Conservation (phyloP, 305 asterid genomes). For the Fraxinus velutina region DNA sequence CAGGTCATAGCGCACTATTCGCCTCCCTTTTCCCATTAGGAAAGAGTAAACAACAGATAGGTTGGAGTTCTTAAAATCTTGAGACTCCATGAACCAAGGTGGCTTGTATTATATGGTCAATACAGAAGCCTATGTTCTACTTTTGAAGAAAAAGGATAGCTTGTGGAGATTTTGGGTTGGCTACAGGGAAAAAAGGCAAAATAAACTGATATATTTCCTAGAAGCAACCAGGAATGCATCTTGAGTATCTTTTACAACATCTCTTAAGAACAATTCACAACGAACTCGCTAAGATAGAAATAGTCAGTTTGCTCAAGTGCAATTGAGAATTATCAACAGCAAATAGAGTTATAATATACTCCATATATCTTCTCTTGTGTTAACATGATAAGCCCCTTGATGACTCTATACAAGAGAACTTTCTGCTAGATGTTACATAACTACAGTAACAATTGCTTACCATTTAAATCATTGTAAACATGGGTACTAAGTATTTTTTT, state of each 20-base stretch:
- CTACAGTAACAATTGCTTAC: not conserved
- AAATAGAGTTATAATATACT: not conserved
- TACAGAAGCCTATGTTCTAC: not conserved
- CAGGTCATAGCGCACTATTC: not conserved
- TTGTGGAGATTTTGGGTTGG: not conserved
- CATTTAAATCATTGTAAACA: not conserved
- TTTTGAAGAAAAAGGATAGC: not conserved
- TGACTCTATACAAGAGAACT: not conserved
- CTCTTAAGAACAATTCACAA: not conserved
- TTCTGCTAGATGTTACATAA: conserved; percentile 1
- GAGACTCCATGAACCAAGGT: conserved; percentile 1
- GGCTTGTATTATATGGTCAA: conserved; percentile 12
- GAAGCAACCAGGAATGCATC: not conserved
- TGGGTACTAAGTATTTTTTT: not conserved
- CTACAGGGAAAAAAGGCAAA: not conserved
- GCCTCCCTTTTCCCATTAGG: not conserved
- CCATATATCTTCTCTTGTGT: not conserved
- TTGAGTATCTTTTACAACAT: not conserved
- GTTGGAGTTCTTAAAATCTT: conserved; percentile 14
- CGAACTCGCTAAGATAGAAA: not conserved
- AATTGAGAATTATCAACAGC: conserved; percentile 7
- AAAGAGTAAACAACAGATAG: not conserved
- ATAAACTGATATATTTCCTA: not conserved
- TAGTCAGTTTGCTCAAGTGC: not conserved
- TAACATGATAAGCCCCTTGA: conserved; percentile 19